A percentile compares a stretch with the other conserved stretches of the same genome.
Evolutionary conservation across 768 basidiomycete species (phyloP).

Genomic region (Coprinopsis sp.): DNA sequence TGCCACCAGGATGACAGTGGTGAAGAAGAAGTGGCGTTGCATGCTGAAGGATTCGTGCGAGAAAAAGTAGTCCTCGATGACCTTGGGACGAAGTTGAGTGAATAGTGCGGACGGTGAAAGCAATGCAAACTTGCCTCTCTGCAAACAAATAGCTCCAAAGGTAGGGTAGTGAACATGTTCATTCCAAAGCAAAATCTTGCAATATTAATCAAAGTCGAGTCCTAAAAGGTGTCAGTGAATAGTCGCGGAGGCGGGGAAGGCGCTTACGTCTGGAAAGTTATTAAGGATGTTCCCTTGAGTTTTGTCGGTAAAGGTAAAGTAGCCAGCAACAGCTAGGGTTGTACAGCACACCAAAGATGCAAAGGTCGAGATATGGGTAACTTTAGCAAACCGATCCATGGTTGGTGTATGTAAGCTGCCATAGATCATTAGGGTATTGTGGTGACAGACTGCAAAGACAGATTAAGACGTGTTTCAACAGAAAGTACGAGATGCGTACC

Average conservation of each 20-base stretch:
- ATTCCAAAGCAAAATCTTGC: constrained; percentile 91
- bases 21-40: constrained; percentile 87
- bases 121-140: constrained; percentile 60
- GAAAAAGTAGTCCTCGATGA: constrained; percentile 96
- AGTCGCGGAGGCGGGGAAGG: constrained; percentile 1
- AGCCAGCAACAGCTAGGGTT: constrained; percentile 82
- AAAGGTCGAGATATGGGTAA: constrained; percentile 88
- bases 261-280: constrained; percentile 77
- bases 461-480: background rate
- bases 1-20: constrained; percentile 73
- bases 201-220: constrained; percentile 88
- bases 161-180: constrained; percentile 98
- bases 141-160: constrained; percentile 94
- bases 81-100: constrained; percentile 40
- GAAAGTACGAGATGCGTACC: constrained; percentile 27
- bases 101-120: background rate
- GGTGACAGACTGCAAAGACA: constrained; percentile 72
- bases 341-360: constrained; percentile 83
- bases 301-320: constrained; percentile 84
- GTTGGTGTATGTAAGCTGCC: constrained; percentile 91
- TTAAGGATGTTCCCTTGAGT: constrained; percentile 96
- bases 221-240: constrained; percentile 30
- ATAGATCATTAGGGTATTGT: constrained; percentile 95
- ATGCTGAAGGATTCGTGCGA: constrained; percentile 77
- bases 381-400: constrained; percentile 85